A percentile compares a stretch with the other conserved stretches of the same genome.
phyloP scores from a whole-genome alignment of 148 eudicot species.

The Vaccinium macrocarpon region DNA sequence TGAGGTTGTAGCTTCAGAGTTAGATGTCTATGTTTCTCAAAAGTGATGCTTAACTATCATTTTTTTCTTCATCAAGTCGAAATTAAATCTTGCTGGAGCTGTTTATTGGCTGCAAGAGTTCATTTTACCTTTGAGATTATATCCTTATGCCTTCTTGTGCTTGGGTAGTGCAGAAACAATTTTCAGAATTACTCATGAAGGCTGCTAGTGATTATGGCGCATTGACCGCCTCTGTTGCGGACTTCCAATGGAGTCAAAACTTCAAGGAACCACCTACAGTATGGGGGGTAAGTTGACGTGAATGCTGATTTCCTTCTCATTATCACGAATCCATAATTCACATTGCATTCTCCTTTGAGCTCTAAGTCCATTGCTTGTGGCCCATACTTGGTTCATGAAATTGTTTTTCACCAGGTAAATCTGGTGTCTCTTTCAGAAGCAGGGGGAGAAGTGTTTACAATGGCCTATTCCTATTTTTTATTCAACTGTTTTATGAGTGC shows the following conservation, averaged over 20 bases:
- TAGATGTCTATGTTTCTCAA: background rate
- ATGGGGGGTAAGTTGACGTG: slow-evolving; percentile 26
- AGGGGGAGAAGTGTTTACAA: background rate
- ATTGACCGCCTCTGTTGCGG: slow-evolving; percentile 86
- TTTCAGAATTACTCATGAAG: slow-evolving; percentile 91
- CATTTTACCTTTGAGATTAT: background rate
- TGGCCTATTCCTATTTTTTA: background rate
- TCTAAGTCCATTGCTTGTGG: slow-evolving; percentile 9
- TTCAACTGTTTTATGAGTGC: background rate
- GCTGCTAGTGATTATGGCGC: slow-evolving; percentile 99
- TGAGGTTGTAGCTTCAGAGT: background rate
- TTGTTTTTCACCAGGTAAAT: background rate
- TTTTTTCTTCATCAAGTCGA: background rate
- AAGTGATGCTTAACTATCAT: background rate
- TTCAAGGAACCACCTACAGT: slow-evolving; percentile 86
- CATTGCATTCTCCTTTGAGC: background rate
- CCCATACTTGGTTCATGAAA: background rate
- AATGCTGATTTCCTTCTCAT: slow-evolving; percentile 6
- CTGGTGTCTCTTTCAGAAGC: background rate
- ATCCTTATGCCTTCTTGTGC: slow-evolving; percentile 5
- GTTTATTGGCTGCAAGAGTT: background rate
- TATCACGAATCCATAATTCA: background rate
- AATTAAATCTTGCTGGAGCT: background rate
- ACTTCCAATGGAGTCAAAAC: slow-evolving; percentile 95
- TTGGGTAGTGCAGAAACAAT: slow-evolving; percentile 72